phyloP scores from a whole-genome alignment of 768 basidiomycete genomes.

The Cystofilobasidium macerans region DNA sequence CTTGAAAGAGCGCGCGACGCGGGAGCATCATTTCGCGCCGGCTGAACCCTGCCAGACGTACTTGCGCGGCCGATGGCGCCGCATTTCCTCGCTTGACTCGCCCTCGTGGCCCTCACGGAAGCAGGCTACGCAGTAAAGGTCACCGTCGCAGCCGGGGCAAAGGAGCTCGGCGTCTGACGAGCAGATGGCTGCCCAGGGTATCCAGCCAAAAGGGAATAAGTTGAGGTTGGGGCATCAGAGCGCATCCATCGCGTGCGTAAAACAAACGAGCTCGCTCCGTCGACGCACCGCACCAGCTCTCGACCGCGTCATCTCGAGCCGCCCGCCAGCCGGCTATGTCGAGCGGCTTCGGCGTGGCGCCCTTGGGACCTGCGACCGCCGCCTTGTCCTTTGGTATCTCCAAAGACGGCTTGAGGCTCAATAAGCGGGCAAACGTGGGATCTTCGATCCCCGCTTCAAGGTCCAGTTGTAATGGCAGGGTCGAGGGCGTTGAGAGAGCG shows the following conservation, averaged over 20 bases:
- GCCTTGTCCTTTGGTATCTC: background rate
- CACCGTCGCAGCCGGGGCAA: conserved; percentile 12
- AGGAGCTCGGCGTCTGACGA: conserved; percentile 12
- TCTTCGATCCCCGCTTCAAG: background rate
- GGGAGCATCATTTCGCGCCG: background rate
- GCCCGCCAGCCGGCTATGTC: conserved; percentile 8
- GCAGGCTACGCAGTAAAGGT: conserved; percentile 7
- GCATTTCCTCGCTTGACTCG: conserved; percentile 7
- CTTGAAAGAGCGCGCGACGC: no score
- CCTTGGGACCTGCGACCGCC: background rate
- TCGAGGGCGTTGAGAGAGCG: background rate
- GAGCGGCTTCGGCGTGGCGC: background rate
- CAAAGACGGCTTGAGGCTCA: background rate
- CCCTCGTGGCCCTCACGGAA: conserved; percentile 2
- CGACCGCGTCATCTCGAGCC: conserved; percentile 3
- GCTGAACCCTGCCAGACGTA: background rate
- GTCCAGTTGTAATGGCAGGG: background rate
- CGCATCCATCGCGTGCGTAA: background rate
- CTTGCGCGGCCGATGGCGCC: conserved; percentile 11
- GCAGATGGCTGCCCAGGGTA: conserved; percentile 1
- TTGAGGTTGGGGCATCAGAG: no score
- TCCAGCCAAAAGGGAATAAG: no score
- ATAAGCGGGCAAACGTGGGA: background rate
- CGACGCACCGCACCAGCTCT: conserved; percentile 15
- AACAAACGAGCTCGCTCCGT: no score